Evolutionary conservation across 495 filamentous ascomycete genomes (phyloP).

Genomic region (Xylaria grammica): DNA sequence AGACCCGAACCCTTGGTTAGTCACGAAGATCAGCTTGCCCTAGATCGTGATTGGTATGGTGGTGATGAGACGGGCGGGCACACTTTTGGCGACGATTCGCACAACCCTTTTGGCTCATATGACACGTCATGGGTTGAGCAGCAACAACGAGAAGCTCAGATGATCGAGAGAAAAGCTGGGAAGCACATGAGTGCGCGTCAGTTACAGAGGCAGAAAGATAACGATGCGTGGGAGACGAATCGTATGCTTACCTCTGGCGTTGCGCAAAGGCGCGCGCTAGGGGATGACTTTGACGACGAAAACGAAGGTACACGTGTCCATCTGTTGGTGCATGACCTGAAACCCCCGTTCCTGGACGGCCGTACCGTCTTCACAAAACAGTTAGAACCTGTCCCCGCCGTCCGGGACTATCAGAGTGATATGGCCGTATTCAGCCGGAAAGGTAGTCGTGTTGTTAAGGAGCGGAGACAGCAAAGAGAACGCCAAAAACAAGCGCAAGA

Average conservation of each 20-base stretch:
- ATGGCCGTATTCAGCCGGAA: constrained; percentile 99
- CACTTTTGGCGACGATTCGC: constrained; percentile 77
- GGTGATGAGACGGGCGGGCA: constrained; percentile 74
- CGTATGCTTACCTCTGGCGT: constrained; percentile 97
- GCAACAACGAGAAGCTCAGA: constrained; percentile 70
- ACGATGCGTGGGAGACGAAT: constrained; percentile 98
- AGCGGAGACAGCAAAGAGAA: constrained; percentile 89
- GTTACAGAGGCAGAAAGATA: constrained; percentile 86
- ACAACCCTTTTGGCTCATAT: constrained; percentile 62
- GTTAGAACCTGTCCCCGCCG: constrained; percentile 90
- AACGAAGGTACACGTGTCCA: constrained; percentile 91
- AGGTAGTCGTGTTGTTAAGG: constrained; percentile 90
- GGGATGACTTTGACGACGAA: constrained; percentile 84
- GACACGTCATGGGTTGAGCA: constrained; percentile 69
- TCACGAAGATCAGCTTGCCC: constrained; percentile 59
- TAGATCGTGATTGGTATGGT: constrained; percentile 89
- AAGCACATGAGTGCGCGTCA: constrained; percentile 73
- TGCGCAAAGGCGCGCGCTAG: constrained; percentile 83
- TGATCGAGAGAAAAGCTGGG: constrained; percentile 75
- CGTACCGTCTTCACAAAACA: constrained; percentile 97
- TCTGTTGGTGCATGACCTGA: constrained; percentile 90
- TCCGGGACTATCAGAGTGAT: constrained; percentile 94
- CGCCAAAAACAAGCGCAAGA: constrained; percentile 94
- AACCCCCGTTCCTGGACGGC: constrained; percentile 94
- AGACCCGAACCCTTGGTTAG: constrained; percentile 54